These are phyloP conservation scores for Tinospora cordifolia DNA, from an alignment of 164 flowering plant genomes.

Conservation along the genomic window DNA sequence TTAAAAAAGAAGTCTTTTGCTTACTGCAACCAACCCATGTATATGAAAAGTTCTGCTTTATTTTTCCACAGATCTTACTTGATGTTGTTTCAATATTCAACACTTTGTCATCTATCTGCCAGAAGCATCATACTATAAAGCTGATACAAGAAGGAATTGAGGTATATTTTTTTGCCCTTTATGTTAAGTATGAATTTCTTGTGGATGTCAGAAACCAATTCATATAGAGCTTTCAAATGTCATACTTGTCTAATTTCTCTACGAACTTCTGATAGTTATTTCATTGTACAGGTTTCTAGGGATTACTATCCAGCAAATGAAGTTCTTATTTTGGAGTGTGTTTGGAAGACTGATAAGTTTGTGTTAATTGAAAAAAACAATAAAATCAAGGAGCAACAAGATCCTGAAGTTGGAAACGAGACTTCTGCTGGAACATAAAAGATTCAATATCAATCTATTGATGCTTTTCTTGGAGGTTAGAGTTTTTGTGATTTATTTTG, in stretches of 20 bases:
- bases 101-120: constrained; percentile 1
- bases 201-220: too few species aligned
- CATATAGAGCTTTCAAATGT: neutral
- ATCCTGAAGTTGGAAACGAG: constrained; percentile 15
- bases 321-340: constrained; percentile 40
- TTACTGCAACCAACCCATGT: too few species aligned
- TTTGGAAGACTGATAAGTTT: constrained; percentile 65
- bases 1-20: too few species aligned
- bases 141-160: constrained; percentile 7
- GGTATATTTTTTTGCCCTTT: neutral
- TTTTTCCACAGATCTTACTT: constrained; percentile 8
- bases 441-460: constrained; percentile 38
- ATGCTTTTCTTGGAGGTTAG: constrained; percentile 27
- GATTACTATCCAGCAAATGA: constrained; percentile 19
- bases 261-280: neutral
- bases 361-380: constrained; percentile 39
- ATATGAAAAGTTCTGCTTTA: neutral
- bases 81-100: constrained; percentile 14
- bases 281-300: constrained; percentile 2
- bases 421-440: constrained; percentile 14
- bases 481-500: too few species aligned
- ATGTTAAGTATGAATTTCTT: neutral
- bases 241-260: neutral
- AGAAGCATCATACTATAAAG: neutral
- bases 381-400: constrained; percentile 20